These are phyloP conservation scores for Leccinum laetum DNA, from an alignment of 1,284 basidiomycete genomes.

Conservation along the genomic window DNA sequence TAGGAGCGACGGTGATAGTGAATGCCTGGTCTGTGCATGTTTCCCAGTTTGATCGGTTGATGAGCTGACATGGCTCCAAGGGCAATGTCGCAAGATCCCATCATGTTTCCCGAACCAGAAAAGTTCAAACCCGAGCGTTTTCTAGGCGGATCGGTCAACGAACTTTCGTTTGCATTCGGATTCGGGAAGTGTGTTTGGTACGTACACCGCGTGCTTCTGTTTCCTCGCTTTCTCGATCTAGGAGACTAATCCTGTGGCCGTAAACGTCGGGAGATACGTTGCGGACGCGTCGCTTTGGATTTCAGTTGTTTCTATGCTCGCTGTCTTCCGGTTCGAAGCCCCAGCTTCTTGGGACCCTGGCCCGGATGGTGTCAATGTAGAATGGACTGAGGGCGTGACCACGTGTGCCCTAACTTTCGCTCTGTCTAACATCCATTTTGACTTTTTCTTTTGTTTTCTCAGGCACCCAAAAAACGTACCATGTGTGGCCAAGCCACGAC, in stretches of 20 bases:
- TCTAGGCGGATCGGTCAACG: conserved; percentile 35
- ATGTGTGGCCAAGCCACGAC: no score
- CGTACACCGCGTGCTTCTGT: background rate
- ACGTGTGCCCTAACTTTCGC: conserved; percentile 18
- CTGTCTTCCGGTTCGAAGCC: conserved; percentile 19
- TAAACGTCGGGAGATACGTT: conserved; percentile 37
- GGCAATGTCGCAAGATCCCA: conserved; percentile 44
- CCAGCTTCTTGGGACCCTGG: conserved; percentile 20
- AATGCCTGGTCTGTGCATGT: conserved; percentile 7
- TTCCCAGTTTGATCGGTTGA: no score
- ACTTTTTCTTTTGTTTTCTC: no score
- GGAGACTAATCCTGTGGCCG: background rate
- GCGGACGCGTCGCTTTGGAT: conserved; percentile 35
- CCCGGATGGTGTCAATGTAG: conserved; percentile 21
- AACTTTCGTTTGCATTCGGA: conserved; percentile 41
- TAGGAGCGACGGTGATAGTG: conserved; percentile 22
- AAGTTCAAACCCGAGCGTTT: conserved; percentile 46
- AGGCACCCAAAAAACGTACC: no score
- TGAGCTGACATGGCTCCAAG: conserved; percentile 20
- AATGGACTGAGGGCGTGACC: conserved; percentile 23
- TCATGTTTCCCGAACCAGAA: conserved; percentile 41
- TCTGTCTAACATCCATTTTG: no score
- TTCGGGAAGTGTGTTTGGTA: conserved; percentile 47
- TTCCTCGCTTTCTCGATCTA: background rate
- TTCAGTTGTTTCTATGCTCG: conserved; percentile 22